These are phyloP conservation scores for Bipolaris bicolor DNA, from an alignment of 2,329 filamentous ascomycete genomes.

Conservation along the genomic window DNA sequence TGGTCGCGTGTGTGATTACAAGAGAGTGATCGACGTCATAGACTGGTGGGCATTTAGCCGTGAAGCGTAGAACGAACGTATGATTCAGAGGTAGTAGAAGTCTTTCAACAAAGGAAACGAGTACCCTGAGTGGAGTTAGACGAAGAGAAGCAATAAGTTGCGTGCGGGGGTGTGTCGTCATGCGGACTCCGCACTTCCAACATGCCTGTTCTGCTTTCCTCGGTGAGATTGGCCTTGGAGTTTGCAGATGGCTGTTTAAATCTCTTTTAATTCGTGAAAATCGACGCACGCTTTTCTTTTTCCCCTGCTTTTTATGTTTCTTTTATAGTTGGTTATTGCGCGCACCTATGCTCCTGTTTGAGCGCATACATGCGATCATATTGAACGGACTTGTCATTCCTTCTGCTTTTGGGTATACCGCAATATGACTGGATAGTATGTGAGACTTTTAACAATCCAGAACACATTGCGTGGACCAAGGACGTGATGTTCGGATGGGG, in stretches of 20 bases:
- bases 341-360: too few relatives aligned
- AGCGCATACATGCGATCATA: too few relatives aligned
- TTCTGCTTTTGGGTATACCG: too few relatives aligned
- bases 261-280: background rate
- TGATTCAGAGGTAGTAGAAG: background rate
- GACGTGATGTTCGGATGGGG: background rate
- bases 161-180: conserved; percentile 3
- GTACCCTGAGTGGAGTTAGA: background rate
- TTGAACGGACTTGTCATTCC: too few relatives aligned
- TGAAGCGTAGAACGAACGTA: background rate
- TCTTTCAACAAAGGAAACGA: background rate
- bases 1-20: conserved; percentile 3
- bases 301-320: background rate
- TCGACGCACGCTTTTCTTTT: background rate
- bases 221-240: background rate
- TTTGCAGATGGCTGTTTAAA: too few relatives aligned
- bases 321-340: background rate
- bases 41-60: background rate
- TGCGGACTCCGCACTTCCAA: conserved; percentile 7
- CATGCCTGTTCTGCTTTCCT: background rate
- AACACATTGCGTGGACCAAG: background rate
- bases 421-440: too few relatives aligned
- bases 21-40: conserved; percentile 9
- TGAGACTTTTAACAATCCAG: too few relatives aligned
- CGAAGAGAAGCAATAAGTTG: background rate